Conservation (phyloP, 495 filamentous ascomycete genomes). For the Hypoxylon trugodes region DNA sequence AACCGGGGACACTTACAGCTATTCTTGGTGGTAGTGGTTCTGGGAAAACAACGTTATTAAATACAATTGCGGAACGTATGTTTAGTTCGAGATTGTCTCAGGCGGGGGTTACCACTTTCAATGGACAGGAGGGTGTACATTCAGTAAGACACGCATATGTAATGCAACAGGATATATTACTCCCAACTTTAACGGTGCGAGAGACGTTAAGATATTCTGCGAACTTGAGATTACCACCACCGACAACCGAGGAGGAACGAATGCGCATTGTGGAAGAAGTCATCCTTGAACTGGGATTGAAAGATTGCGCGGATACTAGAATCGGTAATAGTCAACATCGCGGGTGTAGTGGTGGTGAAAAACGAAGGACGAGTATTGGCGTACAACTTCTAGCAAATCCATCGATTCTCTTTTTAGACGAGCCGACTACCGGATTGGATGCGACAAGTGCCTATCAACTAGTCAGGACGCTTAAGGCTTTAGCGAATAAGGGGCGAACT, state of each 20-base stretch:
- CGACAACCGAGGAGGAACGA: constrained; percentile 65
- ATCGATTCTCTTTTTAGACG: constrained; percentile 76
- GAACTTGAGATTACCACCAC: constrained; percentile 70
- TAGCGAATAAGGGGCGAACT: constrained; percentile 72
- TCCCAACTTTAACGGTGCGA: constrained; percentile 74
- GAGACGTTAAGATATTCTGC: constrained; percentile 77
- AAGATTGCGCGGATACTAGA: constrained; percentile 75
- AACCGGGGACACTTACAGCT: constrained; percentile 68
- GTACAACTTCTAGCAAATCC: constrained; percentile 80
- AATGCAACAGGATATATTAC: constrained; percentile 78
- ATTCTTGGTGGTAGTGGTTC: constrained; percentile 78
- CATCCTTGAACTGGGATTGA: constrained; percentile 75
- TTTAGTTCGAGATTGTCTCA: constrained; percentile 60
- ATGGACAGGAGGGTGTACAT: constrained; percentile 59
- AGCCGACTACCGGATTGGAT: constrained; percentile 79
- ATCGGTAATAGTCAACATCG: constrained; percentile 74
- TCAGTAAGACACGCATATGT: constrained; percentile 72
- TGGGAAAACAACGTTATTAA: constrained; percentile 77
- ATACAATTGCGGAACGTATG: constrained; percentile 73
- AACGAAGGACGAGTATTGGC: constrained; percentile 75
- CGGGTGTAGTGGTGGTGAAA: constrained; percentile 80
- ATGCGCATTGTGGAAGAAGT: constrained; percentile 71
- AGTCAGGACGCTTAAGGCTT: constrained; percentile 69
- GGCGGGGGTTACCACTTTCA: constrained; percentile 65
- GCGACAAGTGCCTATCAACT: constrained; percentile 79